A percentile compares a stretch with the other conserved stretches of the same genome.
phyloP scores from a whole-genome alignment of 192 early-diverging fungal genomes.

The Pilobolus umbonatus region DNA sequence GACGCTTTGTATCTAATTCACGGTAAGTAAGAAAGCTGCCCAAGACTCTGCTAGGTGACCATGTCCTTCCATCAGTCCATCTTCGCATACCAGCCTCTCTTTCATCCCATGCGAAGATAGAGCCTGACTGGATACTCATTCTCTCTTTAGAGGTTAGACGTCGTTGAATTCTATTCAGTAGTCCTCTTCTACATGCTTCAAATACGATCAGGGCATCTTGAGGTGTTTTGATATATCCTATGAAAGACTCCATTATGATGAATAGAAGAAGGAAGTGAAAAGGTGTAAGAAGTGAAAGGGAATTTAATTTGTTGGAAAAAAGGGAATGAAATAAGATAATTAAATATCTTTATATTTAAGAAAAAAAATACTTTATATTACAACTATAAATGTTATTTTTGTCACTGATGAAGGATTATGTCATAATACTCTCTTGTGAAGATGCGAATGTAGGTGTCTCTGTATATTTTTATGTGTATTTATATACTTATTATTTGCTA shows the following conservation, averaged over 20 bases:
- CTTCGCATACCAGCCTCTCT: conserved; percentile 84
- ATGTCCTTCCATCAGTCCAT: conserved; percentile 90
- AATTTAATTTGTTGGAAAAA: neutral
- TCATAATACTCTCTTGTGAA: too few relatives aligned
- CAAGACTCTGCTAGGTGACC: conserved; percentile 83
- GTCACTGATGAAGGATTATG: too few relatives aligned
- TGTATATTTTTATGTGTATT: neutral
- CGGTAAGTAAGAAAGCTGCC: conserved; percentile 89
- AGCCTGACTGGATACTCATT: conserved; percentile 72
- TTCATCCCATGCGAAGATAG: conserved; percentile 90
- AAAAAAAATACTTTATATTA: neutral
- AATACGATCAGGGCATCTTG: conserved; percentile 85
- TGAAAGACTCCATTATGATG: conserved; percentile 71
- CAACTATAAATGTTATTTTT: too few relatives aligned
- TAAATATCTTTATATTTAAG: neutral
- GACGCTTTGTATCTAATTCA: conserved; percentile 66
- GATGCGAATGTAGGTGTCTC: too few relatives aligned
- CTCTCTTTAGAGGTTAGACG: conserved; percentile 80
- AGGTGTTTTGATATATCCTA: conserved; percentile 79
- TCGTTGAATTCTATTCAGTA: conserved; percentile 69
- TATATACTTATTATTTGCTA: neutral
- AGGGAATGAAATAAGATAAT: neutral
- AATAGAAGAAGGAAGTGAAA: neutral
- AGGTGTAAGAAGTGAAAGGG: neutral
- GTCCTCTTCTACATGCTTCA: conserved; percentile 80